Conservation (phyloP, 1,284 basidiomycete species). For the Earliella scabrosa region DNA sequence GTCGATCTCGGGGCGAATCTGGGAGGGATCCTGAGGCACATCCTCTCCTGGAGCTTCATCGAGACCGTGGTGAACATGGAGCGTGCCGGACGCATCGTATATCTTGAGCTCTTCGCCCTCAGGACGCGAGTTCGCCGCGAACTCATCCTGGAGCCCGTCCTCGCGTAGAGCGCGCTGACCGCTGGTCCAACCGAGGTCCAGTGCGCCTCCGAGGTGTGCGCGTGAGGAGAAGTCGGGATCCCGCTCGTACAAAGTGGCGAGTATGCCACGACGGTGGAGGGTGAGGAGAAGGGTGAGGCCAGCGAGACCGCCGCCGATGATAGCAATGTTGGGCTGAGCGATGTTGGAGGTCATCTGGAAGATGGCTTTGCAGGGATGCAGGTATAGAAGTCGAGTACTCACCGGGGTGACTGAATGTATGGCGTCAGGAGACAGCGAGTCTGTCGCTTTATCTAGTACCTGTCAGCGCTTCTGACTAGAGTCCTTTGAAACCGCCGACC, state of each 20-base stretch:
- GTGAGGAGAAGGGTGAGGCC: constrained; percentile 12
- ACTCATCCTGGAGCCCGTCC: background rate
- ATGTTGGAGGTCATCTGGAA: background rate
- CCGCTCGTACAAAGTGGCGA: constrained; percentile 15
- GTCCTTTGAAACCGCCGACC: no score
- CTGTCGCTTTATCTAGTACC: no score
- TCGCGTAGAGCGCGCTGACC: constrained; percentile 1
- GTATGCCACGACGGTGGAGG: constrained; percentile 8
- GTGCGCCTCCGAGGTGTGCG: no score
- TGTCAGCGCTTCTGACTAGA: no score
- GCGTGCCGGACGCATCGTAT: background rate
- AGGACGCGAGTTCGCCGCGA: background rate
- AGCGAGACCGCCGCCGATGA: constrained; percentile 8
- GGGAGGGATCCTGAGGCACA: background rate
- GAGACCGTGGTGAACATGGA: background rate
- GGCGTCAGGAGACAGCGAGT: no score
- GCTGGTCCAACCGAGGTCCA: background rate
- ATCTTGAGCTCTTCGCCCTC: background rate
- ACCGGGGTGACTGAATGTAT: no score
- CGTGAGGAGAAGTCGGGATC: background rate
- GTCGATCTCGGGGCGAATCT: constrained; percentile 2
- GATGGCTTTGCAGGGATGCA: no score
- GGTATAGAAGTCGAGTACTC: no score
- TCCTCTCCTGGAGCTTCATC: background rate
- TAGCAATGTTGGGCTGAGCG: constrained; percentile 4